These are phyloP conservation scores for Aspergillus egyptiacus DNA, from an alignment of 495 filamentous ascomycete species.

Conservation along the genomic window DNA sequence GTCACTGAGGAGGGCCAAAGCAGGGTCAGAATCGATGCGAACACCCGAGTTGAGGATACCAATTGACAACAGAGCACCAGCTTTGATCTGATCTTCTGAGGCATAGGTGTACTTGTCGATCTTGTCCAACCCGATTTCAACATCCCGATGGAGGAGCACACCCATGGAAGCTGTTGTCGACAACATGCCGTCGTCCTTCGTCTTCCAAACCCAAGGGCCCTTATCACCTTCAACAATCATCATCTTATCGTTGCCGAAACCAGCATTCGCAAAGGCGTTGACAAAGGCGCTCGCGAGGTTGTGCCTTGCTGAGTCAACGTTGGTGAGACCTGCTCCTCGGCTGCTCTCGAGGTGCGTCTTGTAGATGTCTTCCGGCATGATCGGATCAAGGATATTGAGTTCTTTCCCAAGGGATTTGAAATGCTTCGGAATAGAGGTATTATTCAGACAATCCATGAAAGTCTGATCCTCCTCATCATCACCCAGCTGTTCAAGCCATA, in stretches of 20 bases:
- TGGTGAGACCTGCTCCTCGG: slow-evolving; percentile 83
- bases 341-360: slow-evolving; percentile 97
- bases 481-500: slow-evolving; percentile 60
- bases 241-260: slow-evolving; percentile 93
- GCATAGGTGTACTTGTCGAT: slow-evolving; percentile 90
- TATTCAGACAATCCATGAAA: slow-evolving; percentile 76
- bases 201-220: slow-evolving; percentile 96
- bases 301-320: slow-evolving; percentile 89
- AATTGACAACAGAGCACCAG: slow-evolving; percentile 81
- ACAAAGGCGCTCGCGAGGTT: slow-evolving; percentile 96
- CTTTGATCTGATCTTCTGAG: slow-evolving; percentile 77
- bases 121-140: slow-evolving; percentile 80
- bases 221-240: slow-evolving; percentile 80
- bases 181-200: slow-evolving; percentile 95
- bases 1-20: slow-evolving; percentile 76
- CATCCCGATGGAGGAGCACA: slow-evolving; percentile 84
- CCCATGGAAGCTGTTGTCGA: slow-evolving; percentile 91
- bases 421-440: slow-evolving; percentile 79
- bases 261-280: slow-evolving; percentile 93
- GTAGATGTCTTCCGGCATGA: slow-evolving; percentile 98
- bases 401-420: slow-evolving; percentile 94
- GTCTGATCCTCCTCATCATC: slow-evolving; percentile 65
- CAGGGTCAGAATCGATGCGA: slow-evolving; percentile 77
- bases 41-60: slow-evolving; percentile 94
- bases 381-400: slow-evolving; percentile 92